A percentile compares a stretch with the other conserved stretches of the same genome.
Conservation (phyloP, 75 land plant species). For the Cryptomeria japonica region DNA sequence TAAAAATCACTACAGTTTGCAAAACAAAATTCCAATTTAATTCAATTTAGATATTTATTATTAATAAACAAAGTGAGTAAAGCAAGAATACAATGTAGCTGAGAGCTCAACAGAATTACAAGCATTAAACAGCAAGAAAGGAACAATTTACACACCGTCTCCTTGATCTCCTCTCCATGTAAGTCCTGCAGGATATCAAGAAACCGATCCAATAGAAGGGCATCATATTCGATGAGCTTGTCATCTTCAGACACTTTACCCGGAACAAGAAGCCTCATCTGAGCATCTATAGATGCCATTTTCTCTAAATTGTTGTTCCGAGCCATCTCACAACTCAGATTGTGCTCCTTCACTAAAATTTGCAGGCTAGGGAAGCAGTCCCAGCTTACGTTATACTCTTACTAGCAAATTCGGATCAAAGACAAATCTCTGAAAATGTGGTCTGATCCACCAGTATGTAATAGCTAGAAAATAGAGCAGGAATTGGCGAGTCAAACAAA, state of each 20-base stretch:
- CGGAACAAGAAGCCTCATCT: constrained; percentile 79
- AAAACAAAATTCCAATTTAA: not conserved
- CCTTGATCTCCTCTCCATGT: constrained; percentile 83
- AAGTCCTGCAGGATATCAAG: constrained; percentile 80
- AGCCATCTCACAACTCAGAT: constrained; percentile 20
- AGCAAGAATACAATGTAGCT: not conserved
- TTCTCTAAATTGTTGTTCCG: constrained; percentile 39
- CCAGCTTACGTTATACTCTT: not conserved
- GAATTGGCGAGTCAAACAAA: not conserved
- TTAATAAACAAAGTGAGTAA: not conserved
- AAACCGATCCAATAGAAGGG: constrained; percentile 80
- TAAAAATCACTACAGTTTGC: not conserved
- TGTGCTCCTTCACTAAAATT: not conserved
- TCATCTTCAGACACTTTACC: constrained; percentile 81
- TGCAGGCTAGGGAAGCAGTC: not conserved
- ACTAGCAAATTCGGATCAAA: not conserved
- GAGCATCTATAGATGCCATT: constrained; percentile 84
- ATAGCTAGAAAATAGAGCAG: not conserved
- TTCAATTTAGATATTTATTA: not conserved
- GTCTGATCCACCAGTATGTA: not conserved
- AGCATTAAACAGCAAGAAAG: not conserved
- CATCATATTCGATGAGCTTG: constrained; percentile 86
- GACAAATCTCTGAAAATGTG: not conserved
- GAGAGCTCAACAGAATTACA: not conserved
- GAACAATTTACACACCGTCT: constrained; percentile 52